Evolutionary conservation across 495 filamentous ascomycete genomes (phyloP).

Genomic region (Penicillium flavigenum): DNA sequence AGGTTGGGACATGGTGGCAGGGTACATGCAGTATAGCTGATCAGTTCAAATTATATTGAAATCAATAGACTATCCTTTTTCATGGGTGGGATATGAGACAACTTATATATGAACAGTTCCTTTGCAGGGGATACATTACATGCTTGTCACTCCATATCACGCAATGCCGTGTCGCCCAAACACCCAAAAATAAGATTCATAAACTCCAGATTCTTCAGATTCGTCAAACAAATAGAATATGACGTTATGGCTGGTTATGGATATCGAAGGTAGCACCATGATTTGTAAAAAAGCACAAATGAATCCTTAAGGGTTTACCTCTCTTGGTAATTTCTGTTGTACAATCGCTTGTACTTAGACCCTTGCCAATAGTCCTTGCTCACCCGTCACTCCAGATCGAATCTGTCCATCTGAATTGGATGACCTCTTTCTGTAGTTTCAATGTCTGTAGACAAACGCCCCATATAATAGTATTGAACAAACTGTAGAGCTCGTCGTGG

Average conservation of each 20-base stretch:
- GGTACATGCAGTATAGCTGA: neutral
- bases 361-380: neutral
- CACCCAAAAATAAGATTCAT: neutral
- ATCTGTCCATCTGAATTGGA: neutral
- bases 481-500: neutral
- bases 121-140: neutral
- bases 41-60: neutral
- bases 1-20: conserved; percentile 18
- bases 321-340: neutral
- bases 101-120: neutral
- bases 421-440: neutral
- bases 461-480: neutral
- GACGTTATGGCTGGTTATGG: conserved; percentile 1
- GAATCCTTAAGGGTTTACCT: neutral
- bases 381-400: neutral
- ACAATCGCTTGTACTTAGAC: neutral
- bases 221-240: neutral
- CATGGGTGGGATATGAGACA: neutral
- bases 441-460: neutral
- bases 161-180: neutral
- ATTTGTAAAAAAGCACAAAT: neutral
- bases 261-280: neutral
- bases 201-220: conserved; percentile 2
- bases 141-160: conserved; percentile 4
- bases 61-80: neutral